These are phyloP conservation scores for Coemansia sp. DNA, from an alignment of 192 early-diverging fungal genomes.

Conservation along the genomic window DNA sequence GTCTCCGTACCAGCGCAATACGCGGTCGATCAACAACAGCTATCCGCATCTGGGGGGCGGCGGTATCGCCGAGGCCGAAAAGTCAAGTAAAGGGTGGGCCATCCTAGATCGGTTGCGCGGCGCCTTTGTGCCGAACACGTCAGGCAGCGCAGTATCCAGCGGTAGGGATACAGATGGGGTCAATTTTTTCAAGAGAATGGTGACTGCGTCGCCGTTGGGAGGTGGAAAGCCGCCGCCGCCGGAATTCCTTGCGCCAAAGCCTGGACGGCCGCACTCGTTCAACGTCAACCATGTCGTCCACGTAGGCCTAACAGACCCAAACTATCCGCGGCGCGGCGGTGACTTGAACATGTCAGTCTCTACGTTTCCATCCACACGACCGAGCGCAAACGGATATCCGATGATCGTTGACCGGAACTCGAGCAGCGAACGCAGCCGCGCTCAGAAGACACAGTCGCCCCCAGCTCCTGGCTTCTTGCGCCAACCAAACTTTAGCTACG, in stretches of 20 bases:
- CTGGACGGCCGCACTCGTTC: constrained; percentile 41
- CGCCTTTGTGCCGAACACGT: constrained; percentile 15
- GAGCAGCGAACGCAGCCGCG: neutral
- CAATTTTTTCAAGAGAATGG: constrained; percentile 33
- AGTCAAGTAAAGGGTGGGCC: constrained; percentile 13
- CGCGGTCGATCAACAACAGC: constrained; percentile 10
- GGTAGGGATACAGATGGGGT: constrained; percentile 7
- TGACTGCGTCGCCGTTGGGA: constrained; percentile 24
- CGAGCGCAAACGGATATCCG: constrained; percentile 42
- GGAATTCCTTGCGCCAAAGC: constrained; percentile 7
- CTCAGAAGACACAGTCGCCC: neutral
- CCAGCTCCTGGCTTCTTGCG: constrained; percentile 18
- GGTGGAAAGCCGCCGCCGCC: neutral
- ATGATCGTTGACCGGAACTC: constrained; percentile 21
- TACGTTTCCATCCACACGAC: constrained; percentile 25
- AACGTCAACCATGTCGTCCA: constrained; percentile 43
- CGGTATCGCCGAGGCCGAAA: constrained; percentile 8
- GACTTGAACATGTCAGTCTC: constrained; percentile 25
- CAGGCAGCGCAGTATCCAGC: neutral
- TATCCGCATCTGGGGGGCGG: neutral
- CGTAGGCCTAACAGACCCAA: constrained; percentile 29
- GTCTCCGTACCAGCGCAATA: constrained; percentile 14
- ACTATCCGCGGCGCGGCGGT: constrained; percentile 30
- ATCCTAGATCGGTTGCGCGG: constrained; percentile 27
- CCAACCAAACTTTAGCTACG: constrained; percentile 32